These are phyloP conservation scores for Globisporangium paddicum DNA, from an alignment of 352 stramenopile species.

Conservation along the genomic window DNA sequence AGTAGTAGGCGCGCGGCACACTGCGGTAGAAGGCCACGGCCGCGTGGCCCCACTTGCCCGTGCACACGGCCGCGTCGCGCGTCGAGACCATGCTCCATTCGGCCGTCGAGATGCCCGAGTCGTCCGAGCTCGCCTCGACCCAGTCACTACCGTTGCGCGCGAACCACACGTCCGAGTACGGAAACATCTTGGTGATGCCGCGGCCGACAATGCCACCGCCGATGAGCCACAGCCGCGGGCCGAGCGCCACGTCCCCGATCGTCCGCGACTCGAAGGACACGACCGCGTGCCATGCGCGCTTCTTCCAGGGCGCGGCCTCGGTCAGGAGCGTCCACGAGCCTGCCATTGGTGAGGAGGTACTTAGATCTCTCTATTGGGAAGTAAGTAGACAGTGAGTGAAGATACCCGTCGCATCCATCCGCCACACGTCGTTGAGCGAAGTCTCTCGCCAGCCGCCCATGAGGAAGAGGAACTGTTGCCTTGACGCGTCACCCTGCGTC, in stretches of 20 bases:
- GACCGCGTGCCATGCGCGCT: conserved; percentile 69
- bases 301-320: conserved; percentile 44
- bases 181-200: conserved; percentile 66
- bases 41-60: conserved; percentile 70
- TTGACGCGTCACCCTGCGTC: conserved; percentile 47
- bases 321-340: conserved; percentile 34
- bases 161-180: conserved; percentile 72
- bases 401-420: conserved; percentile 35
- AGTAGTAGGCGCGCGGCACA: conserved; percentile 53
- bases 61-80: conserved; percentile 40
- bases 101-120: conserved; percentile 61
- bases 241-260: conserved; percentile 50
- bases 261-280: conserved; percentile 73
- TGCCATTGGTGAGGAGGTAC: conserved; percentile 1
- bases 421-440: conserved; percentile 66
- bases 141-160: conserved; percentile 56
- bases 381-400: background rate
- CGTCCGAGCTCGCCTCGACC: conserved; percentile 54
- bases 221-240: conserved; percentile 66
- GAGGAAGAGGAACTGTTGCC: conserved; percentile 49
- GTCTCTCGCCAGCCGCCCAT: conserved; percentile 67
- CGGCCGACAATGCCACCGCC: conserved; percentile 70
- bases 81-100: conserved; percentile 70
- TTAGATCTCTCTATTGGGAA: too few relatives aligned
- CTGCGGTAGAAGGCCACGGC: conserved; percentile 49